phyloP scores from a whole-genome alignment of 2,329 filamentous ascomycete species.

The Fusarium sambucinum region DNA sequence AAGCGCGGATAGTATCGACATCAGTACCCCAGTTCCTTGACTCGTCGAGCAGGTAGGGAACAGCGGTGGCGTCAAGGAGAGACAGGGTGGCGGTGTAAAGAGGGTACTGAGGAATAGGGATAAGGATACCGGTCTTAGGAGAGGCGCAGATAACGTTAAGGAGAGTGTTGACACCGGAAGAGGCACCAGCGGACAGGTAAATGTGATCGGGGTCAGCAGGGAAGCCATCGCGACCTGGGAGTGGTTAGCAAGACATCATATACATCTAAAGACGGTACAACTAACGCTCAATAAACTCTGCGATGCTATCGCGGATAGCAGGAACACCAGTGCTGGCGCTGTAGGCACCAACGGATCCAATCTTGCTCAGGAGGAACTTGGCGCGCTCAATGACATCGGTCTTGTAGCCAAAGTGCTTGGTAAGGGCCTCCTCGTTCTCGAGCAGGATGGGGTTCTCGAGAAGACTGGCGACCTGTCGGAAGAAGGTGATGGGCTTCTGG shows the following conservation, averaged over 20 bases:
- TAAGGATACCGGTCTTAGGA: slow-evolving; percentile 83
- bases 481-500: slow-evolving; percentile 99
- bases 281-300: slow-evolving; percentile 89
- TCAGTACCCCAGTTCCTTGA: slow-evolving; percentile 88
- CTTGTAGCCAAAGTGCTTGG: slow-evolving; percentile 85
- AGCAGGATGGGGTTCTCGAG: slow-evolving; percentile 90
- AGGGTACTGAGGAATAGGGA: slow-evolving; percentile 97
- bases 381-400: slow-evolving; percentile 89
- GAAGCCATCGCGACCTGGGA: slow-evolving; percentile 83
- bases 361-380: slow-evolving; percentile 80
- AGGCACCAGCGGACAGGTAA: slow-evolving; percentile 92
- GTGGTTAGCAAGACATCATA: background rate
- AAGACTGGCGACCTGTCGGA: slow-evolving; percentile 94
- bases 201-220: slow-evolving; percentile 83
- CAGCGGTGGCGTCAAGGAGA: slow-evolving; percentile 84
- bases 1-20: slow-evolving; percentile 77
- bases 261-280: slow-evolving; percentile 30
- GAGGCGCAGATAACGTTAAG: slow-evolving; percentile 87
- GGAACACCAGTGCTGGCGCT: slow-evolving; percentile 92
- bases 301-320: slow-evolving; percentile 88
- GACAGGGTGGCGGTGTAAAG: slow-evolving; percentile 95
- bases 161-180: slow-evolving; percentile 93
- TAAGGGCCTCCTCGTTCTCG: slow-evolving; percentile 83
- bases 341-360: slow-evolving; percentile 95
- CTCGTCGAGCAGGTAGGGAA: slow-evolving; percentile 96